These are phyloP conservation scores for Diaporthe sp. DNA, from an alignment of 2,329 filamentous ascomycete species.

Conservation along the genomic window DNA sequence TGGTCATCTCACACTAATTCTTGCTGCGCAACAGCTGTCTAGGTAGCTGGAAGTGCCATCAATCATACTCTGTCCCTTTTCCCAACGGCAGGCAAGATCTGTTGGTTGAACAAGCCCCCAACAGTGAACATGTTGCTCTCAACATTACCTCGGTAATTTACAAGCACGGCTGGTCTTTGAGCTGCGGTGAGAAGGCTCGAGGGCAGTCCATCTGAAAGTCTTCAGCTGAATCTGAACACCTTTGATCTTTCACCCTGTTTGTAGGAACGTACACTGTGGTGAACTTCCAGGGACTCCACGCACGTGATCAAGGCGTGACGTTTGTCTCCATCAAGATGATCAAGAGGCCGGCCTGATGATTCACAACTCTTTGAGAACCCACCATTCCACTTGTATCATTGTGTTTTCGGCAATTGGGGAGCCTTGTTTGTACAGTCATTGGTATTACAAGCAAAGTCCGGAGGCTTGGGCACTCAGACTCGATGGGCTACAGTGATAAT, in stretches of 20 bases:
- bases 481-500: background rate
- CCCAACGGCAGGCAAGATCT: background rate
- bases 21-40: background rate
- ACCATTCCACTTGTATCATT: background rate
- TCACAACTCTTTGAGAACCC: too few species aligned
- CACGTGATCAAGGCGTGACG: background rate
- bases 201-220: too few species aligned
- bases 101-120: background rate
- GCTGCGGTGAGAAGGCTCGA: too few species aligned
- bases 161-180: background rate
- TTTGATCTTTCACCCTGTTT: background rate
- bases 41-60: too few species aligned
- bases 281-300: too few species aligned
- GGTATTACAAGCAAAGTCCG: background rate
- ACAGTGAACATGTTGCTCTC: background rate
- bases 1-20: background rate
- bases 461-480: background rate
- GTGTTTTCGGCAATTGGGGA: accelerated
- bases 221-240: background rate
- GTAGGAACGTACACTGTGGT: accelerated
- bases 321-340: background rate
- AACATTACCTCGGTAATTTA: background rate
- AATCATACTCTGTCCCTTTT: background rate
- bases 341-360: background rate
- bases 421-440: background rate